These are phyloP conservation scores for Hysterangium stoloniferum DNA, from an alignment of 768 basidiomycete species.

Conservation along the genomic window DNA sequence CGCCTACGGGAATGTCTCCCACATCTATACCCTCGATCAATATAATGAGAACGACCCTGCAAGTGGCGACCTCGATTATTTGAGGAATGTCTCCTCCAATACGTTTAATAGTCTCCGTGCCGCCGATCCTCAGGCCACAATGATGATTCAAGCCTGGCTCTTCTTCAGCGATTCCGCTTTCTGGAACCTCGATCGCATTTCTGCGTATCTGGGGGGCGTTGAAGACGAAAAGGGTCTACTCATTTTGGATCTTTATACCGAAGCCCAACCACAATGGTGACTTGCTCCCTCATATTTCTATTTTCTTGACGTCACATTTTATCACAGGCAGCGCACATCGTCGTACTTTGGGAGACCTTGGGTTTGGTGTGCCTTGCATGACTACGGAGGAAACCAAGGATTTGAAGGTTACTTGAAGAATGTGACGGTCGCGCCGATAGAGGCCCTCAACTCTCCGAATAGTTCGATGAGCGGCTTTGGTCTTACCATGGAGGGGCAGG, in stretches of 20 bases:
- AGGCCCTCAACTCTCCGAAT: conserved; percentile 23
- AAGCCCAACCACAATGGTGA: conserved; percentile 35
- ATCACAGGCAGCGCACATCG: conserved; percentile 23
- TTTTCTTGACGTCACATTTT: too few relatives aligned
- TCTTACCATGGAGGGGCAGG: conserved; percentile 32
- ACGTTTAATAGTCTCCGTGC: conserved; percentile 31
- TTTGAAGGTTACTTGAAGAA: conserved; percentile 31
- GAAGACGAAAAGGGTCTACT: conserved; percentile 31
- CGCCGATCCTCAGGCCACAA: conserved; percentile 32
- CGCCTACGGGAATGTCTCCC: conserved; percentile 31
- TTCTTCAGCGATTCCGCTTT: conserved; percentile 29
- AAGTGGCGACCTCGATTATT: conserved; percentile 26
- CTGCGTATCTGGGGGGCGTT: conserved; percentile 33
- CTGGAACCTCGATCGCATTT: conserved; percentile 33
- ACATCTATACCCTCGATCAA: conserved; percentile 38
- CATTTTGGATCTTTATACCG: conserved; percentile 34
- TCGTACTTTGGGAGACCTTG: conserved; percentile 33
- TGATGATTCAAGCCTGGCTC: conserved; percentile 39
- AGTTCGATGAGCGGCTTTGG: conserved; percentile 33
- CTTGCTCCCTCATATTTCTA: too few relatives aligned
- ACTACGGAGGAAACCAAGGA: conserved; percentile 33
- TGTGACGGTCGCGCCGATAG: conserved; percentile 25
- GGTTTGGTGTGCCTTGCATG: conserved; percentile 36
- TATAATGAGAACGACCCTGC: conserved; percentile 37
- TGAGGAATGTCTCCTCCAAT: conserved; percentile 26